Percentiles rank a stretch among this genome's conserved stretches.
Evolutionary conservation across 331 rosid genomes (phyloP).

Genomic region (Rhamnella rubrinervis): DNA sequence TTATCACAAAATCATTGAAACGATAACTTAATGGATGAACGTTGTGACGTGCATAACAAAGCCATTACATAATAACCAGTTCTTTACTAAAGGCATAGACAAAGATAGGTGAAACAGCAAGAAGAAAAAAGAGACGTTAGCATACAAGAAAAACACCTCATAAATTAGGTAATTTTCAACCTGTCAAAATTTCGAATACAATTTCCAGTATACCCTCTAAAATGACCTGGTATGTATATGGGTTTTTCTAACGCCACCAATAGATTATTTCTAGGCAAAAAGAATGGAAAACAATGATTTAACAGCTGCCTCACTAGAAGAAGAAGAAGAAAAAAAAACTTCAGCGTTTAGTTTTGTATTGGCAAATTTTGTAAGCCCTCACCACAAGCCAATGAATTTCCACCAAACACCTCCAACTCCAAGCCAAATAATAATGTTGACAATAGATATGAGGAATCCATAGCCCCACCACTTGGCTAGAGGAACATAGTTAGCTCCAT

Average conservation of each 20-base stretch:
- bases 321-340: conserved; percentile 25
- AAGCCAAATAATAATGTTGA: conserved; percentile 90
- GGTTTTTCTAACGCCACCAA: conserved; percentile 20
- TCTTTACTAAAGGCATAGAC: no score
- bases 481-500: conserved; percentile 94
- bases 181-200: conserved; percentile 36
- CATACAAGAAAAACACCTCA: conserved; percentile 26
- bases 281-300: conserved; percentile 31
- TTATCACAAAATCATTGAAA: no score
- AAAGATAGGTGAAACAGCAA: neutral
- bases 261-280: conserved; percentile 36
- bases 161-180: conserved; percentile 24
- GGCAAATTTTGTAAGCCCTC: conserved; percentile 21
- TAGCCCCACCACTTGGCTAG: conserved; percentile 98
- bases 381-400: conserved; percentile 92
- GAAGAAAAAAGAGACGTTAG: neutral
- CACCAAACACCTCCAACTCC: conserved; percentile 93
- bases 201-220: conserved; percentile 32
- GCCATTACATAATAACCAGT: no score
- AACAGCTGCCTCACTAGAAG: conserved; percentile 36
- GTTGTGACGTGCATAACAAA: no score
- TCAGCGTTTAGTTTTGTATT: neutral
- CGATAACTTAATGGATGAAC: no score
- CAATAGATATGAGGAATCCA: conserved; percentile 76
- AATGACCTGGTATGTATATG: conserved; percentile 27